Conservation (phyloP, 148 eudicot genomes). For the Rhododendron molle region DNA sequence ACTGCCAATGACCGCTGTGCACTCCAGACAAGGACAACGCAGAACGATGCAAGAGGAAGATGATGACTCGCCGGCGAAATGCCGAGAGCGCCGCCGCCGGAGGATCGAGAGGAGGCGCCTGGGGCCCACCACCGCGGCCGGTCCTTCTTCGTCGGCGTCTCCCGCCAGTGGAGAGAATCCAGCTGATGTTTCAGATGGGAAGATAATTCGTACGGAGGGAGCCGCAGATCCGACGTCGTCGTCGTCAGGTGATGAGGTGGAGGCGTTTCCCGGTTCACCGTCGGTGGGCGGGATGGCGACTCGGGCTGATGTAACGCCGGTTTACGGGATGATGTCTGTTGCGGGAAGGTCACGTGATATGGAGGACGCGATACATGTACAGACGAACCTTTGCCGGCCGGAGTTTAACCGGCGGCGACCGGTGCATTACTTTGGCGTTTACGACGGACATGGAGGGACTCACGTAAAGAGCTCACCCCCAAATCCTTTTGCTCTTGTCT, state of each 20-base stretch:
- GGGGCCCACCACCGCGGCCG: background rate
- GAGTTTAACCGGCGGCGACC: constrained; percentile 20
- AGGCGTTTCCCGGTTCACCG: background rate
- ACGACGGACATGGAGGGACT: constrained; percentile 51
- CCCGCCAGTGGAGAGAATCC: background rate
- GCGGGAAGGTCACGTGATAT: constrained; percentile 33
- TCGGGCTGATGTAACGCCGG: constrained; percentile 12
- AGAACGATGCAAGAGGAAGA: background rate
- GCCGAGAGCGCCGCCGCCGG: constrained; percentile 26
- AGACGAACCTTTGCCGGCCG: constrained; percentile 32
- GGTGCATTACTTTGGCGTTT: constrained; percentile 49
- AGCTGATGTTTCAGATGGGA: background rate
- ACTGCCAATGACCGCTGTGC: background rate
- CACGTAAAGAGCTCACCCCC: constrained; percentile 25
- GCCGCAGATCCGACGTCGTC: background rate
- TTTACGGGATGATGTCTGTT: constrained; percentile 24
- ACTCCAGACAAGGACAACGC: background rate
- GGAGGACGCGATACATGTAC: constrained; percentile 37
- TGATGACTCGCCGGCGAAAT: constrained; percentile 1
- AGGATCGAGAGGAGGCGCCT: constrained; percentile 18
- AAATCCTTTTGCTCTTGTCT: background rate
- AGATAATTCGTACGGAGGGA: background rate
- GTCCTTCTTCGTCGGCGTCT: background rate
- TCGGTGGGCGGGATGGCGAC: background rate
- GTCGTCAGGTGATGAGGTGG: background rate